A percentile compares a stretch with the other conserved stretches of the same genome.
Evolutionary conservation across 345 rosid species (phyloP).

Genomic region (Brassica incana): DNA sequence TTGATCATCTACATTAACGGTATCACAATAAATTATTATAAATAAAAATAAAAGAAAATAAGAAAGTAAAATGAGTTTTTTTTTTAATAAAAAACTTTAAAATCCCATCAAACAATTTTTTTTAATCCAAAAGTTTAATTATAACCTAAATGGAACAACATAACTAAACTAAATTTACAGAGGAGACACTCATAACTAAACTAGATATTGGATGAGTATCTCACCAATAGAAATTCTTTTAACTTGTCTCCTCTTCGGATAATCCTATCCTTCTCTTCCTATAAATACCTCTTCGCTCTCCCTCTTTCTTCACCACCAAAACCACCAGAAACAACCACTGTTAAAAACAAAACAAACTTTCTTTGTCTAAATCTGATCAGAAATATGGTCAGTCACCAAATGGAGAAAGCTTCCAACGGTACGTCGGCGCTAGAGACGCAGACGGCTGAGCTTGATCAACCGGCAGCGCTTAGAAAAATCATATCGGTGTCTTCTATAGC

Average conservation of each 20-base stretch:
- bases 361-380: background rate
- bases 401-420: constrained; percentile 37
- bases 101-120: background rate
- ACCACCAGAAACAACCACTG: constrained; percentile 26
- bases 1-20: background rate
- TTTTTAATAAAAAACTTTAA: background rate
- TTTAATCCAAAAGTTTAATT: background rate
- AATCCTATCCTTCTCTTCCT: constrained; percentile 35
- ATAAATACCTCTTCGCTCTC: constrained; percentile 33
- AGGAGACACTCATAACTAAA: background rate
- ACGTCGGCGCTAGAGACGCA: constrained; percentile 28
- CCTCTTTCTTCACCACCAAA: constrained; percentile 29
- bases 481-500: constrained; percentile 72
- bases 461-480: constrained; percentile 48
- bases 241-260: constrained; percentile 30
- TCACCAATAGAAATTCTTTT: background rate
- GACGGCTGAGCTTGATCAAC: constrained; percentile 27
- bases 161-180: background rate
- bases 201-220: background rate
- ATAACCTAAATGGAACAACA: background rate
- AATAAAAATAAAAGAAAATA: background rate
- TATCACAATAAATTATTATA: background rate
- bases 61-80: background rate
- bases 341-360: background rate
- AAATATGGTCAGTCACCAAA: constrained; percentile 29